Conservation (phyloP, 257 asterid species). For the Solanum chiquidenum region DNA sequence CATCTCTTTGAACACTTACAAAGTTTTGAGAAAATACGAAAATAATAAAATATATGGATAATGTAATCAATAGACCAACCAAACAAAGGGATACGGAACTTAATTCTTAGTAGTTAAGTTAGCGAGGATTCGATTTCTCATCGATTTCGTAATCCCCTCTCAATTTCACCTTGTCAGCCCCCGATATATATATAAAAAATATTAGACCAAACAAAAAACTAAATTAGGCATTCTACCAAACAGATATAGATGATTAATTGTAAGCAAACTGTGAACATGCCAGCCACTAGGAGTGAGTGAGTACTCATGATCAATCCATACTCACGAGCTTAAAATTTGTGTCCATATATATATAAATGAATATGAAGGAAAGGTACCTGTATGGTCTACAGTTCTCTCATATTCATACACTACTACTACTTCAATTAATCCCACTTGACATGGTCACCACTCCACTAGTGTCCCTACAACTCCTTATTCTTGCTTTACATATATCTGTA, state of each 20-base stretch:
- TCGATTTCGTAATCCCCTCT: background rate
- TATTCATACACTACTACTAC: conserved; percentile 6
- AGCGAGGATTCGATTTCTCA: background rate
- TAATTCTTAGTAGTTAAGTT: too few relatives aligned
- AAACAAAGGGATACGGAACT: background rate
- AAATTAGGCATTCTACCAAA: background rate
- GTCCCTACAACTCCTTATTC: conserved; percentile 16
- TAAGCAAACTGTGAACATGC: background rate
- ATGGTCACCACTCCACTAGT: conserved; percentile 11
- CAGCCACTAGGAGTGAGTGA: background rate
- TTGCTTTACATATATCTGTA: background rate
- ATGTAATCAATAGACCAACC: background rate
- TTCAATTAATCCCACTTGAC: conserved; percentile 12
- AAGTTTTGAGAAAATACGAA: background rate
- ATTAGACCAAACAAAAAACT: background rate
- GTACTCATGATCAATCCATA: background rate
- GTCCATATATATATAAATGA: background rate
- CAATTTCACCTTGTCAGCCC: background rate
- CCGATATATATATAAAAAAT: background rate
- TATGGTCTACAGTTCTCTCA: conserved; percentile 19
- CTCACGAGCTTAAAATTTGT: conserved; percentile 7
- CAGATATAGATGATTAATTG: background rate
- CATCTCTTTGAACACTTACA: too few relatives aligned
- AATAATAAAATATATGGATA: background rate
- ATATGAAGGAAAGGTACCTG: conserved; percentile 18